A percentile compares a stretch with the other conserved stretches of the same genome.
Evolutionary conservation across 345 rosid species (phyloP).

Genomic region (Lenwebbia sp.): DNA sequence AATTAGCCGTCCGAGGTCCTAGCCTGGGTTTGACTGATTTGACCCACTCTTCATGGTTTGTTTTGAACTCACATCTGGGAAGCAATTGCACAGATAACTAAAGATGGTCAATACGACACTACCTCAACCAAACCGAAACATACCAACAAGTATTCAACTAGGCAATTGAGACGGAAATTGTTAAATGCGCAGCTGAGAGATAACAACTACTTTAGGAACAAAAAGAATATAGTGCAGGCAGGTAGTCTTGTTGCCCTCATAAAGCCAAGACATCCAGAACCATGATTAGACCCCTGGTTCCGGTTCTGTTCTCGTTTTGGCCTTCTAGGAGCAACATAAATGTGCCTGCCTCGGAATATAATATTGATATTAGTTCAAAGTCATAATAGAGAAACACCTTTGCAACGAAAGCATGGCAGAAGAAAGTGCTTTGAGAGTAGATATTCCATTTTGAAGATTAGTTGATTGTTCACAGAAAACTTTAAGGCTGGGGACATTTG

Average conservation of each 20-base stretch:
- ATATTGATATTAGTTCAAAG: not conserved
- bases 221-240: not conserved
- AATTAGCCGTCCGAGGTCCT: slow-evolving; percentile 43
- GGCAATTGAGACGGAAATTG: not conserved
- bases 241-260: not conserved
- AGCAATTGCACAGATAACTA: not conserved
- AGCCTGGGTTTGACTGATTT: slow-evolving; percentile 61
- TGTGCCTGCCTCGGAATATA: not conserved
- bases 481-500: slow-evolving; percentile 65
- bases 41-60: slow-evolving; percentile 87
- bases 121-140: not conserved
- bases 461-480: slow-evolving; percentile 34
- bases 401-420: slow-evolving; percentile 67
- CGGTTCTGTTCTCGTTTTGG: not conserved
- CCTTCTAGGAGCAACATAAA: not conserved
- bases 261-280: not conserved
- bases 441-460: slow-evolving; percentile 36
- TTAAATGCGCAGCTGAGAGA: not conserved
- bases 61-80: slow-evolving; percentile 76
- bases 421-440: slow-evolving; percentile 59
- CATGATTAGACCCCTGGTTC: not conserved
- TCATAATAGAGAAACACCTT: slow-evolving; percentile 30
- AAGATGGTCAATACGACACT: not conserved
- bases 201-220: not conserved
- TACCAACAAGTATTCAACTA: not conserved